Conservation (phyloP, 2,329 filamentous ascomycete genomes). For the Microcyclosporella mali region DNA sequence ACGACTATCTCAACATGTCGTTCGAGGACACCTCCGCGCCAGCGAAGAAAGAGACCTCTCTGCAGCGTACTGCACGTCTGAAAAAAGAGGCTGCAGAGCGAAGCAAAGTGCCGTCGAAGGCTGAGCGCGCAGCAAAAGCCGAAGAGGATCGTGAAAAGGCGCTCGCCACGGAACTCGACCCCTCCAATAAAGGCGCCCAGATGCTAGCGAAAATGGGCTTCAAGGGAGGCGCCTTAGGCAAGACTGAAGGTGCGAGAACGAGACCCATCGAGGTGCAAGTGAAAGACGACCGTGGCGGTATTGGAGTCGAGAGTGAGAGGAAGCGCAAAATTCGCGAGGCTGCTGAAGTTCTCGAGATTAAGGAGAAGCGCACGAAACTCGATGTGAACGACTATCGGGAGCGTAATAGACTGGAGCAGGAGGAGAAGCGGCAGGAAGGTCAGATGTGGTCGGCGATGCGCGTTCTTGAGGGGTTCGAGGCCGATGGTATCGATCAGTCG, state of each 20-base stretch:
- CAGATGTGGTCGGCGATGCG: slow-evolving; percentile 73
- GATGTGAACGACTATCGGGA: slow-evolving; percentile 68
- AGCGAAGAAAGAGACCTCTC: slow-evolving; percentile 53
- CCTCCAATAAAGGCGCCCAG: slow-evolving; percentile 58
- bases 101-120: slow-evolving; percentile 66
- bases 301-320: slow-evolving; percentile 75
- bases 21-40: slow-evolving; percentile 56
- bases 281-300: slow-evolving; percentile 74
- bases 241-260: slow-evolving; percentile 45
- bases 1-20: slow-evolving; percentile 97
- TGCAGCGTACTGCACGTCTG: slow-evolving; percentile 52
- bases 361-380: slow-evolving; percentile 56
- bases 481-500: slow-evolving; percentile 31
- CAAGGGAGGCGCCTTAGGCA: slow-evolving; percentile 67
- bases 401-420: slow-evolving; percentile 62
- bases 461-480: slow-evolving; percentile 70
- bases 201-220: slow-evolving; percentile 99
- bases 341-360: slow-evolving; percentile 43
- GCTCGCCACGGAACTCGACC: slow-evolving; percentile 54
- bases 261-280: slow-evolving; percentile 72
- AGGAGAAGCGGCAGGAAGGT: slow-evolving; percentile 61
- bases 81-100: slow-evolving; percentile 57
- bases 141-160: slow-evolving; percentile 66
- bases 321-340: slow-evolving; percentile 63
- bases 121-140: slow-evolving; percentile 70